Conservation (phyloP, 2,329 filamentous ascomycete species). For the Hortaea sp. region DNA sequence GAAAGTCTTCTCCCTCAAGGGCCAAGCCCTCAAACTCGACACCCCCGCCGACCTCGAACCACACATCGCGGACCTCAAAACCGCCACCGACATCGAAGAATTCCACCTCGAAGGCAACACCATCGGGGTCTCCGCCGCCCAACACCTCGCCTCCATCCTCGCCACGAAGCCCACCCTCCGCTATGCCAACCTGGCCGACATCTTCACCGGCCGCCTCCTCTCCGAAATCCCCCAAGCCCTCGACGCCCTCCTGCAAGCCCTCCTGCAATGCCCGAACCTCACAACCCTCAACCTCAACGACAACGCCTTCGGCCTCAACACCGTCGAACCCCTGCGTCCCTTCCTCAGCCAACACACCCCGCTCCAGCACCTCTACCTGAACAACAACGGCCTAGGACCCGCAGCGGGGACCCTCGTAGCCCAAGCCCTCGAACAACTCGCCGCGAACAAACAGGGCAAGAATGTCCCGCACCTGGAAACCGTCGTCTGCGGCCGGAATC, state of each 20-base stretch:
- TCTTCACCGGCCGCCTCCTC: slow-evolving; percentile 90
- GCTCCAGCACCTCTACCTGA: slow-evolving; percentile 86
- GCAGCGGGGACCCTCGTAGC: slow-evolving; percentile 83
- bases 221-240: slow-evolving; percentile 89
- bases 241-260: slow-evolving; percentile 70
- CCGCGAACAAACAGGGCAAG: slow-evolving; percentile 58
- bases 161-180: slow-evolving; percentile 64
- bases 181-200: slow-evolving; percentile 86
- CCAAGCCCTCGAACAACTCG: slow-evolving; percentile 72
- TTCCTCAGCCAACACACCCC: slow-evolving; percentile 84
- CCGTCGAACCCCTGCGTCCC: slow-evolving; percentile 80
- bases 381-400: slow-evolving; percentile 95
- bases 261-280: slow-evolving; percentile 76
- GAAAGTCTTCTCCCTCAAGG: slow-evolving; percentile 81
- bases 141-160: slow-evolving; percentile 73
- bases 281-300: slow-evolving; percentile 93
- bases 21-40: slow-evolving; percentile 85
- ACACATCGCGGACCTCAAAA: slow-evolving; percentile 65
- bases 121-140: slow-evolving; percentile 76
- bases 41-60: slow-evolving; percentile 76
- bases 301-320: slow-evolving; percentile 95
- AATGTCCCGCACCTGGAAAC: slow-evolving; percentile 80
- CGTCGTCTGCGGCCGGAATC: slow-evolving; percentile 92
- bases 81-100: slow-evolving; percentile 68
- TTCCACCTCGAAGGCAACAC: slow-evolving; percentile 86